These are phyloP conservation scores for Triticum urartu DNA, from an alignment of 176 grass and related monocot genomes.

Conservation along the genomic window DNA sequence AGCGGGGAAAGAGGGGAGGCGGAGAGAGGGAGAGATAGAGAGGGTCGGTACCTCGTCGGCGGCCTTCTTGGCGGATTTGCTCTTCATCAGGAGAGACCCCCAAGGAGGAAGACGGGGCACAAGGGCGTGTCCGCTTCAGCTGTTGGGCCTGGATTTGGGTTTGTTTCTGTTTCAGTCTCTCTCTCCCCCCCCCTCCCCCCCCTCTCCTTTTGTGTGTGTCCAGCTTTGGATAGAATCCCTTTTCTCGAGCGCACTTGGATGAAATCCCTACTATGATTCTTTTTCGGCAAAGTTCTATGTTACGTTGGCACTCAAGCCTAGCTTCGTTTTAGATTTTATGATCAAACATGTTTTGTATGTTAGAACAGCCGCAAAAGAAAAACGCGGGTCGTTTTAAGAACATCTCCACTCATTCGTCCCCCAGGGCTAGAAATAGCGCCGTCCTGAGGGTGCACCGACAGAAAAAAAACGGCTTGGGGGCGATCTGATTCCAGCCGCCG, in stretches of 20 bases:
- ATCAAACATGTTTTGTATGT: not conserved
- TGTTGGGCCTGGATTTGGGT: slow-evolving; percentile 20
- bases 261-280: too few relatives aligned
- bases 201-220: not conserved
- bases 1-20: not conserved
- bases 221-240: slow-evolving; percentile 13
- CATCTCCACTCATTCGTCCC: too few relatives aligned
- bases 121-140: not conserved
- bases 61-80: slow-evolving; percentile 26
- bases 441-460: too few relatives aligned
- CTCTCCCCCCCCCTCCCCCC: too few relatives aligned
- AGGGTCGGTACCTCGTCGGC: slow-evolving; percentile 25
- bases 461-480: too few relatives aligned
- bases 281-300: not conserved
- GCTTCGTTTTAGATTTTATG: not conserved
- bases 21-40: not conserved
- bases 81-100: slow-evolving; percentile 35
- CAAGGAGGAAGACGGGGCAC: not conserved
- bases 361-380: too few relatives aligned
- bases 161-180: not conserved
- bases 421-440: too few relatives aligned
- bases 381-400: too few relatives aligned
- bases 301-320: not conserved
- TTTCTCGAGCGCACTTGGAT: not conserved
- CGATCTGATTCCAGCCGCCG: too few relatives aligned